Base-by-base conservation (phyloP, 352 stramenopile species). In the Phytopythium delawarense region DNA sequence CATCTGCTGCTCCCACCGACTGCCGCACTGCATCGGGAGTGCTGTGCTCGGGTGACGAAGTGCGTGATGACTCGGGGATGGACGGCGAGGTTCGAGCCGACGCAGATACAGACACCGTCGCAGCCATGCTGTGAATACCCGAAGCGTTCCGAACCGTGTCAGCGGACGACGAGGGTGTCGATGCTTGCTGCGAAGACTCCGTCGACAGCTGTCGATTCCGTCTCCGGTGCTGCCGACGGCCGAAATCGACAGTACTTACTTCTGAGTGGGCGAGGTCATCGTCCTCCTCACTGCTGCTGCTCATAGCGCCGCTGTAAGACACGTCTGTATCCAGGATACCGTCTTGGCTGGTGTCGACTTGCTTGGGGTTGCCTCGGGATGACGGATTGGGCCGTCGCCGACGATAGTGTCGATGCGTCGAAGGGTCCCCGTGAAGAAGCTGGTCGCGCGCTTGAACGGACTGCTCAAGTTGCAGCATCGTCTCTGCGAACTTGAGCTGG, bases 401-500 rank as follows among this genome's bases (percentile, higher is more conserved):
- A 30, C 40, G 37, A n/a, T 61, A 25, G 12, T 21, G 25, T 9
- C 8, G 39, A 42, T 46, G 53, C 0, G 55, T 23, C 23, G 28
- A 35, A 30, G 49, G 25, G 3, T 49, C 42, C 46, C 64, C 61
- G 35, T 75, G 62, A 28, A 91, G 66, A 23, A 91, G 57, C 16
- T 82, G 67, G 18, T 91, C 79, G 16, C 81, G 74, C 15, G 74
- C 57, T 54, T 88, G 81, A 21, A 91, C 78, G 0, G 77, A 88
- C 61, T 88, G 79, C 28, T 91, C 81, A 16, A 91, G 65, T 54
- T 84, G 81, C 0, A 78, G 66, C 79, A 91, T 89, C 45, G 79
- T 91, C 70, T 91, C 81, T 0, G 81, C 81, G 32, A 91, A 91
- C 48, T 87, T 79, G 15, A 88, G 54, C 57, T 91, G 79, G 44